Evolutionary conservation across 495 filamentous ascomycete species (phyloP), one percentile per base, ranked within the genome.

Genomic region (Hyaloscypha bicolor): DNA sequence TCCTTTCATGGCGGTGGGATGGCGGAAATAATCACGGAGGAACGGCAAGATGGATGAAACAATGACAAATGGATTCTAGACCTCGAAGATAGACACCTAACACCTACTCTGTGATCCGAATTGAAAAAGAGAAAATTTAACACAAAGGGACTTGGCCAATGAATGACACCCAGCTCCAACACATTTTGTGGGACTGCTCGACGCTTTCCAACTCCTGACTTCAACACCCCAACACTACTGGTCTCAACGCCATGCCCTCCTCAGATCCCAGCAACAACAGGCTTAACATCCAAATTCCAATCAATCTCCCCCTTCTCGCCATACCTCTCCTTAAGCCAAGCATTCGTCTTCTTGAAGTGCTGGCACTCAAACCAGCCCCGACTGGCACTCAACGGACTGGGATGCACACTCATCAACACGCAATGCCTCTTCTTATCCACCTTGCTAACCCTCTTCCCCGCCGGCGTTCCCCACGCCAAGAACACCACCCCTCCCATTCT

Each of bases 261-360:
- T 37, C 60, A 66, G 35, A 63, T 62, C 33, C 51, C 63, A 29
- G 51, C 63, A 4, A 55, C 59, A 1, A 11, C 58, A 48, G 57
- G n/a, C 33, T 65, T 58, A 21, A 63, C 72, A 60, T 62, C 82
- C 67, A 99, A 76, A 77, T 88, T 86, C 95, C 95, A 99, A 76
- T 97, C 88, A 73, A 99, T 93, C 71, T 84, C 82, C n/a, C 84
- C 87, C 6, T 87, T 89, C 37, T 82, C 81, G 2, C 96, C 95
- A 78, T 98, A 97, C 61, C 88, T 79, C 67, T 80, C 71, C 62
- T 82, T 81, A 37, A 99, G 80, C 94, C 95, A 99, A 71, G 93
- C 91, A 74, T 99, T 98, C 63, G 92, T 89, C 78, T 88, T 87
- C 70, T 83, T 88, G 76, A 97, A 99, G 79, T 98, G 96, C 0